A percentile compares a stretch with the other conserved stretches of the same genome.
Conservation (phyloP, 805 yeast genomes). For the Hemisphaericaspora nanyangensis region DNA sequence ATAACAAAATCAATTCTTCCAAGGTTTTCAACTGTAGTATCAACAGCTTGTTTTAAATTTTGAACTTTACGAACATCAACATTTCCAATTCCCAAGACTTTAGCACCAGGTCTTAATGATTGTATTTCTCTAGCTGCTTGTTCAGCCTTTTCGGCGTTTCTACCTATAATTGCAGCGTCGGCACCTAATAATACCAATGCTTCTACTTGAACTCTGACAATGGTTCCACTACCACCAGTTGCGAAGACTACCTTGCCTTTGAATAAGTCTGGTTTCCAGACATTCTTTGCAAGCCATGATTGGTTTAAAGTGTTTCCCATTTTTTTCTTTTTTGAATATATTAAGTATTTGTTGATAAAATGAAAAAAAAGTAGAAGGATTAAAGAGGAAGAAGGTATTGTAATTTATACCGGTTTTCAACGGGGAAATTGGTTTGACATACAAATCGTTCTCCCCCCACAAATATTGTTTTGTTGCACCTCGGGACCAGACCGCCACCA, state of each 20-base stretch:
- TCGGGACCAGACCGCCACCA: neutral
- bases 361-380: neutral
- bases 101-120: slow-evolving; percentile 52
- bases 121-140: slow-evolving; percentile 64
- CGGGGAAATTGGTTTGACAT: too few relatives aligned
- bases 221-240: slow-evolving; percentile 97
- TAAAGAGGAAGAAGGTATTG: too few relatives aligned
- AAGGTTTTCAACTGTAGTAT: slow-evolving; percentile 56
- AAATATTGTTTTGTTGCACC: too few relatives aligned
- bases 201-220: slow-evolving; percentile 85
- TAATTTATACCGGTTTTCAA: too few relatives aligned
- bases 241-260: slow-evolving; percentile 83
- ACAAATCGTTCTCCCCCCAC: too few relatives aligned
- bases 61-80: slow-evolving; percentile 76
- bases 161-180: slow-evolving; percentile 79
- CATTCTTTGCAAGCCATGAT: slow-evolving; percentile 23
- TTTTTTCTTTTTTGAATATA: neutral
- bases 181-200: slow-evolving; percentile 84
- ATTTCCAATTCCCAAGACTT: slow-evolving; percentile 66
- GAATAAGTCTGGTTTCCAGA: slow-evolving; percentile 62
- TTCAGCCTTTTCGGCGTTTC: slow-evolving; percentile 64
- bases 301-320: slow-evolving; percentile 25
- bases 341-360: neutral
- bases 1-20: slow-evolving; percentile 85
- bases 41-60: slow-evolving; percentile 60